Evolutionary conservation across 2,329 filamentous ascomycete genomes (phyloP).

Genomic region (Coniella vitis): DNA sequence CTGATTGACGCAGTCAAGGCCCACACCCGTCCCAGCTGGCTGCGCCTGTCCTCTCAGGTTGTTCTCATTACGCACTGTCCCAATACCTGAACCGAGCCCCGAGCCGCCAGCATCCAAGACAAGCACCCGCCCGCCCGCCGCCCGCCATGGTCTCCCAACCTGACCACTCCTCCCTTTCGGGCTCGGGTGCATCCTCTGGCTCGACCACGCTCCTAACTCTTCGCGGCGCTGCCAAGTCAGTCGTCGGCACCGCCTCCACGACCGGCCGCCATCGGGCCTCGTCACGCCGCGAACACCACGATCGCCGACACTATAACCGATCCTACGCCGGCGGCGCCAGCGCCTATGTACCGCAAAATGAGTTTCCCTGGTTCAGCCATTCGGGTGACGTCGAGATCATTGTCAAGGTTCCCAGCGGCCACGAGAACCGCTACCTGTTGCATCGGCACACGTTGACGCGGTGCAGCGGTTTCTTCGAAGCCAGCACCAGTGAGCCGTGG

Average conservation of each 20-base stretch:
- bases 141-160: constrained; percentile 28
- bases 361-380: constrained; percentile 85
- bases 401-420: constrained; percentile 56
- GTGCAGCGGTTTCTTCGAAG: constrained; percentile 91
- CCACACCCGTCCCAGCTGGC: background rate
- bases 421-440: constrained; percentile 78
- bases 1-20: background rate
- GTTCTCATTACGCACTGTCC: background rate
- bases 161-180: constrained; percentile 21
- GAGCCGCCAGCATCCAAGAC: no score
- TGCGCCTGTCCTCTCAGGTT: background rate
- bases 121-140: background rate
- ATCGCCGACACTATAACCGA: constrained; percentile 58
- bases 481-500: constrained; percentile 76
- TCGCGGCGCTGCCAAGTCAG: constrained; percentile 25
- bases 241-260: constrained; percentile 23
- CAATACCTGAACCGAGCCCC: background rate
- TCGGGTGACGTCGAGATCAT: constrained; percentile 91
- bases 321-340: constrained; percentile 70
- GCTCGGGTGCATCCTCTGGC: constrained; percentile 11
- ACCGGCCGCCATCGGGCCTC: constrained; percentile 17
- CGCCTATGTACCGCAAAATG: constrained; percentile 65
- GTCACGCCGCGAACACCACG: constrained; percentile 16
- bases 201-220: constrained; percentile 25
- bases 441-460: constrained; percentile 82